These are phyloP conservation scores for Daldinia grandis DNA, from an alignment of 495 filamentous ascomycete species.

Conservation along the genomic window DNA sequence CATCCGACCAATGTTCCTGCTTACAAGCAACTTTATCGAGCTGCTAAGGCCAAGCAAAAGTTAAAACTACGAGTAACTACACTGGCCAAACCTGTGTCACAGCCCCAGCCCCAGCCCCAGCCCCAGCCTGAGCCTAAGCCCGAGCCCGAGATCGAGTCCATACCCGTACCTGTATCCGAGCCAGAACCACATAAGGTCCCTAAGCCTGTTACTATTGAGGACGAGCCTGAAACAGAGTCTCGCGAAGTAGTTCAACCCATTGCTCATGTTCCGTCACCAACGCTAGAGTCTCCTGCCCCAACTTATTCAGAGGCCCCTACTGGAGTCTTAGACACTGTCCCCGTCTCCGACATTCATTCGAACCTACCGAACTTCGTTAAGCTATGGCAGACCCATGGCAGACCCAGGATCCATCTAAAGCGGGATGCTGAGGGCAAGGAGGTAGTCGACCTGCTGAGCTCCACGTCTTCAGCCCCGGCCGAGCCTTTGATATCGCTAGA, in stretches of 20 bases:
- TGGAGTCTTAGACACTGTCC: conserved; percentile 18
- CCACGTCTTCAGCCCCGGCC: not conserved
- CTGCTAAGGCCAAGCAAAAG: conserved; percentile 98
- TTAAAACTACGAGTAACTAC: conserved; percentile 83
- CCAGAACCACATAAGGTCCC: conserved; percentile 37
- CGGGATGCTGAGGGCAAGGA: conserved; percentile 35
- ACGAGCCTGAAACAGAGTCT: conserved; percentile 45
- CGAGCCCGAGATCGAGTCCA: conserved; percentile 19
- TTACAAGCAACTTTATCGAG: conserved; percentile 96
- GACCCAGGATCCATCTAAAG: conserved; percentile 37
- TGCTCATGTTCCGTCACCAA: not conserved
- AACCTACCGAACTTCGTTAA: conserved; percentile 39
- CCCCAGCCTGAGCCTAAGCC: conserved; percentile 27
- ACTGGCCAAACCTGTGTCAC: conserved; percentile 20
- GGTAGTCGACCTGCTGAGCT: conserved; percentile 38
- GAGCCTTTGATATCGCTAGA: conserved; percentile 21
- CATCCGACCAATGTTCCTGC: conserved; percentile 79
- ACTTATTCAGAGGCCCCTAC: not conserved
- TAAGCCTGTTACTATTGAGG: conserved; percentile 56
- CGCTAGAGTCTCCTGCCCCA: not conserved
- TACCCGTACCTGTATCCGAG: conserved; percentile 28
- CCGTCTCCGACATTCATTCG: conserved; percentile 34
- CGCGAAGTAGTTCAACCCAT: conserved; percentile 14
- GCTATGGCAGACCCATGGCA: conserved; percentile 38
- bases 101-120: conserved; percentile 17